phyloP scores from a whole-genome alignment of 805 yeast genomes.

The Wickerhamiella slavikovae region DNA sequence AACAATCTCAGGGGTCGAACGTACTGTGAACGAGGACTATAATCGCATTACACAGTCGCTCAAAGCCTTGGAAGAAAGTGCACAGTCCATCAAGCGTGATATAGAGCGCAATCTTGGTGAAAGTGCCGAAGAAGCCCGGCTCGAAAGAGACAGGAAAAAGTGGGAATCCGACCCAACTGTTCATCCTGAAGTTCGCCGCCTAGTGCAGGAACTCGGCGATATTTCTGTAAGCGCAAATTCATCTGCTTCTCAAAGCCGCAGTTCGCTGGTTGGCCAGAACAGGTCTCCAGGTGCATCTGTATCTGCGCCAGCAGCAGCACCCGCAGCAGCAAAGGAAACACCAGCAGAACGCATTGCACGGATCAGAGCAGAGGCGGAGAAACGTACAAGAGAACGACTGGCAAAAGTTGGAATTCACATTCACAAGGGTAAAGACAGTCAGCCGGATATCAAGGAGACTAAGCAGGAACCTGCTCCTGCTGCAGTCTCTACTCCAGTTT shows the following conservation, averaged over 20 bases:
- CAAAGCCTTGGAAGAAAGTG: conserved; percentile 50
- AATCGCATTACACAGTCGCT: too few species aligned
- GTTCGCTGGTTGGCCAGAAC: conserved; percentile 9
- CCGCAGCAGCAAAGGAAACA: conserved; percentile 7
- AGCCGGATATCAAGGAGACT: too few species aligned
- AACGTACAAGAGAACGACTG: conserved; percentile 12
- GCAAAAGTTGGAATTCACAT: conserved; percentile 13
- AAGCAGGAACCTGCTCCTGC: too few species aligned
- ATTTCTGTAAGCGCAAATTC: background rate
- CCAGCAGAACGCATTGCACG: conserved; percentile 14
- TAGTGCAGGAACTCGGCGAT: conserved; percentile 32
- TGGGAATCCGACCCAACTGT: conserved; percentile 76
- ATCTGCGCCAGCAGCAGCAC: background rate
- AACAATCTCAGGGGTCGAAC: conserved; percentile 32
- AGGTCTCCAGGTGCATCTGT: conserved; percentile 8
- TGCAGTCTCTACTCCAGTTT: background rate
- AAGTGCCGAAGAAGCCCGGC: conserved; percentile 15
- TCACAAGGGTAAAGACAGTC: conserved; percentile 1
- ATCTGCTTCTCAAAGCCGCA: conserved; percentile 9
- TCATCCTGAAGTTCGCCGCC: conserved; percentile 38
- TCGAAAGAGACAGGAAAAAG: conserved; percentile 33
- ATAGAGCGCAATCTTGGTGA: conserved; percentile 24
- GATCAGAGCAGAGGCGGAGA: conserved; percentile 13
- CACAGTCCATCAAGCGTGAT: conserved; percentile 38
- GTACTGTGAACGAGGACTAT: conserved; percentile 34